These are phyloP conservation scores for Eucalyptus lansdowneana DNA, from an alignment of 345 rosid species.

Conservation along the genomic window DNA sequence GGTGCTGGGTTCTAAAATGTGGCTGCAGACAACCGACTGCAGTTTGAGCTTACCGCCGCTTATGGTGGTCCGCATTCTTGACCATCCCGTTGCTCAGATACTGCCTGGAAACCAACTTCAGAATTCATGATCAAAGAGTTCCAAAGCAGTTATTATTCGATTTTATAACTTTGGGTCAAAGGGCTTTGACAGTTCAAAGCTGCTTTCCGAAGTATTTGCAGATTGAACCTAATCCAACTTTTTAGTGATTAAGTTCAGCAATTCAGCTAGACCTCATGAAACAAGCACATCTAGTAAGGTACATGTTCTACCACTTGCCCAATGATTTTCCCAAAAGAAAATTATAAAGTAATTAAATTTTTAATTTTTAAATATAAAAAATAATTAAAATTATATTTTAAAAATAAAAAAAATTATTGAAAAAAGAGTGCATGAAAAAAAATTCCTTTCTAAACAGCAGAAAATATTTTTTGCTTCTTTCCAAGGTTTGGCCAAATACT, in stretches of 20 bases:
- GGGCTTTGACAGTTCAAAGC: not conserved
- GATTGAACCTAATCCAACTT: not conserved
- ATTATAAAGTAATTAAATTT: too few relatives aligned
- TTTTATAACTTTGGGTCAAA: not conserved
- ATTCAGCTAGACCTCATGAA: not conserved
- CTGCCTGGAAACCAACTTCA: constrained; percentile 19
- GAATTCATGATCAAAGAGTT: not conserved
- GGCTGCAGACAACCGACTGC: constrained; percentile 56
- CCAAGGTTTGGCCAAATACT: too few relatives aligned
- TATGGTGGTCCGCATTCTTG: constrained; percentile 69
- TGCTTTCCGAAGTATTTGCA: not conserved
- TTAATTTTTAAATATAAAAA: too few relatives aligned
- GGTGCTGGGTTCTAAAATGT: constrained; percentile 77
- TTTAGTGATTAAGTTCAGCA: not conserved
- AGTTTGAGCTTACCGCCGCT: constrained; percentile 69
- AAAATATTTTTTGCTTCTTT: too few relatives aligned
- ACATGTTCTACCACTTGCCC: not conserved
- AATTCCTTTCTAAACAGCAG: rapidly evolving
- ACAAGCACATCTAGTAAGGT: not conserved
- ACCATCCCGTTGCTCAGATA: constrained; percentile 67
- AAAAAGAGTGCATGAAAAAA: too few relatives aligned
- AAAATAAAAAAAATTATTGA: too few relatives aligned
- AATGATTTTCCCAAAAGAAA: not conserved
- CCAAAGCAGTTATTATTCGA: not conserved
- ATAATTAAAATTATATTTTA: too few relatives aligned